Base-by-base conservation (phyloP, 345 rosid species). In the Camelina neglecta region DNA sequence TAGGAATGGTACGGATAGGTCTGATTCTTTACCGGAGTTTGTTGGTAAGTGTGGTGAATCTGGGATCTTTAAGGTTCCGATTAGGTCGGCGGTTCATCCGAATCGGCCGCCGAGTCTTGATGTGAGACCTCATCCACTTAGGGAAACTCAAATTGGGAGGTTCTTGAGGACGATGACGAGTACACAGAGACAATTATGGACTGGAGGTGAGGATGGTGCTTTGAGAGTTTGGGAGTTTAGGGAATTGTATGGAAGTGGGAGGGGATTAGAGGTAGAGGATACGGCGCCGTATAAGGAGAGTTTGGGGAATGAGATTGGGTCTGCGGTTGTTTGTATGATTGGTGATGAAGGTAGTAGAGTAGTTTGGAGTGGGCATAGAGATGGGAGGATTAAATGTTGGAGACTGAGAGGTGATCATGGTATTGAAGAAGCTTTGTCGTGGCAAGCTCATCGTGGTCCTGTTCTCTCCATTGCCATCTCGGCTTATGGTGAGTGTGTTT, bases 311-410 rank as follows among this genome's bases (percentile, higher is more conserved):
- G 83, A 77, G 47, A 58, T 83, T 53, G 78, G 76, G 5, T 75
- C 96, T 38, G 82, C 94, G 0, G 84, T 88, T 24, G 44, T 88
- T 67, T 95, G 96, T 82, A 85, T 95, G 91, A 81, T 85, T 16
- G 82, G 86, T 7, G 97, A 92, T 75, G 86, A 82, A 67, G 98
- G 87, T 54, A 87, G 76, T 68, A 72, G 80, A 67, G 78, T 84
- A 24, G 89, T 90, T 55, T 95, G 97, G 99, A 92, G 86, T 68
- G 97, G 99, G 55, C 99, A 95, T 67, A 89, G 85, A 60, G 99
- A 92, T 38, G 99, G 99, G 21, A 88, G 75, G 79, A 84, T 95
- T 31, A 81, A 82, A 67, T 85, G 96, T 72, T 95, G 98, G 99
- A 89, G 81, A 81, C 79, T 83, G 80, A 81, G 60, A 23, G 66